Conservation (phyloP, 441 rosid genomes). For the Manihot esculenta region DNA sequence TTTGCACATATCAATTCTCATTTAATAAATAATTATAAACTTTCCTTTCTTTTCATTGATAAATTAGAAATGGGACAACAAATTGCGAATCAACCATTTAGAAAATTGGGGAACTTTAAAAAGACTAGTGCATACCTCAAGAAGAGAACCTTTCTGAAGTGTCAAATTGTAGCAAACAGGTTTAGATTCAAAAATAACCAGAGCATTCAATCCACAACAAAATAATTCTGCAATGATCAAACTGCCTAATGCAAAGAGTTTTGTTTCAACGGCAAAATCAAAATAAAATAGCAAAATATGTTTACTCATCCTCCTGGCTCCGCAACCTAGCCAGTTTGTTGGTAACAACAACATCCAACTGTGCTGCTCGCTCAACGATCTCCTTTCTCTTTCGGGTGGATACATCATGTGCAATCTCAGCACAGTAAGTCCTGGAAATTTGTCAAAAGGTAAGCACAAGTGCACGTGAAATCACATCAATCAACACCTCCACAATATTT, state of each 20-base stretch:
- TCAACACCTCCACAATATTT: too few species aligned
- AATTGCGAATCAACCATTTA: too few species aligned
- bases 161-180: neutral
- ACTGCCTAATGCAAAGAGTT: conserved; percentile 16
- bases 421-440: conserved; percentile 56
- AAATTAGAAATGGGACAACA: too few species aligned
- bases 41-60: too few species aligned
- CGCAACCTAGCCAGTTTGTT: conserved; percentile 71
- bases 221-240: conserved; percentile 8
- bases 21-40: too few species aligned
- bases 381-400: conserved; percentile 69
- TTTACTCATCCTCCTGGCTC: conserved; percentile 72
- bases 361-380: conserved; percentile 65
- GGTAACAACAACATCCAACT: conserved; percentile 68
- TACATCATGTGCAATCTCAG: conserved; percentile 64
- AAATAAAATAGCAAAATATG: neutral
- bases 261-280: conserved; percentile 11
- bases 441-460: neutral
- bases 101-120: too few species aligned
- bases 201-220: conserved; percentile 3
- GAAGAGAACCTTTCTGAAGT: neutral
- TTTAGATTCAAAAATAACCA: conserved; percentile 3
- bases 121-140: too few species aligned
- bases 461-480: neutral
- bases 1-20: too few species aligned